Evolutionary conservation across 1,139 yeast genomes (phyloP).

Genomic region (Meyerozyma athensensis): DNA sequence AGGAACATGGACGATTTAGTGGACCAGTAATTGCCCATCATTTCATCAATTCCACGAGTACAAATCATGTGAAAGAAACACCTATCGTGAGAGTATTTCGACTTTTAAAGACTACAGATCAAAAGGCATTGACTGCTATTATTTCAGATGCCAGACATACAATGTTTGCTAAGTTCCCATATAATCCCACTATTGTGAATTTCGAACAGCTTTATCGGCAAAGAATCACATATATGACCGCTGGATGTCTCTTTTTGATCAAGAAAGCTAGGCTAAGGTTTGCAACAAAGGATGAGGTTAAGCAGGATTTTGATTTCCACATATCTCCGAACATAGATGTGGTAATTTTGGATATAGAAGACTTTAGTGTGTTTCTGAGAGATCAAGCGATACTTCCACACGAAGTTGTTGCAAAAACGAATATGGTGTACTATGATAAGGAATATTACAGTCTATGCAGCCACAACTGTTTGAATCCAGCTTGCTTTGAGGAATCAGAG

Average conservation of each 20-base stretch:
- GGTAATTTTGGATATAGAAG: constrained; percentile 21
- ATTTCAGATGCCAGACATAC: constrained; percentile 30
- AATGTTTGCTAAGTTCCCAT: constrained; percentile 27
- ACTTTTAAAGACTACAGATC: constrained; percentile 16
- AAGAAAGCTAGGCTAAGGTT: constrained; percentile 25
- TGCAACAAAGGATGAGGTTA: constrained; percentile 11
- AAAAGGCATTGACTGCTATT: constrained; percentile 24
- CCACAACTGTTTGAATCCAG: neutral
- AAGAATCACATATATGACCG: constrained; percentile 29
- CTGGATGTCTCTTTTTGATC: constrained; percentile 21
- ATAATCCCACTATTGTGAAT: constrained; percentile 20
- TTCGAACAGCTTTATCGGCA: constrained; percentile 29
- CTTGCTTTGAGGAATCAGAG: neutral
- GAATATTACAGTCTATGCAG: constrained; percentile 11
- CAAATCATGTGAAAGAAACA: constrained; percentile 12
- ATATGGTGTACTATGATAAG: constrained; percentile 20
- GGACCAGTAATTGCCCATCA: constrained; percentile 15
- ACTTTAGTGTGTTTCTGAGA: constrained; percentile 25
- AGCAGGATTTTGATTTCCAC: constrained; percentile 1
- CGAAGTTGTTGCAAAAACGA: constrained; percentile 13
- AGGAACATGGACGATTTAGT: constrained; percentile 8
- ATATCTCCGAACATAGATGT: constrained; percentile 12
- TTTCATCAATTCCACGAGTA: constrained; percentile 12
- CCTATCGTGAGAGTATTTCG: constrained; percentile 28
- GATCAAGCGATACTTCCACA: constrained; percentile 22